A percentile compares a stretch with the other conserved stretches of the same genome.
phyloP scores from a whole-genome alignment of 1,284 basidiomycete species.

The Macrocystidia cucumis region DNA sequence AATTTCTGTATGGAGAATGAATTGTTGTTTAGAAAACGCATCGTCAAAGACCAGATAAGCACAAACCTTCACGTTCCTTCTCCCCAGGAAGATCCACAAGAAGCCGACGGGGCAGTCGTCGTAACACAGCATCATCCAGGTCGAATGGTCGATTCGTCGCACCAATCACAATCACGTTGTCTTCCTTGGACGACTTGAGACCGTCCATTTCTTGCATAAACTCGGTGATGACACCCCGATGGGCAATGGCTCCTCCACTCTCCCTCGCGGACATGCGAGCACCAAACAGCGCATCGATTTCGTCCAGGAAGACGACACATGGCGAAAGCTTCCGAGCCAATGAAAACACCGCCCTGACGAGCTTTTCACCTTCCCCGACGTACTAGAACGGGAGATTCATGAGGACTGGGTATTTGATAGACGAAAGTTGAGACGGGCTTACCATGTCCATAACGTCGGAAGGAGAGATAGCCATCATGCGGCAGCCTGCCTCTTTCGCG shows the following conservation, averaged over 20 bases:
- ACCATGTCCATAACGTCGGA: conserved; percentile 91
- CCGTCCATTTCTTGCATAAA: conserved; percentile 99
- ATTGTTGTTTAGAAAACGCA: conserved; percentile 5
- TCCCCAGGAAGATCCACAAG: conserved; percentile 82
- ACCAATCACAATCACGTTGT: conserved; percentile 87
- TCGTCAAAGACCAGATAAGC: background rate
- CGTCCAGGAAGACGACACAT: conserved; percentile 94
- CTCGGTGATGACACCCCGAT: conserved; percentile 82
- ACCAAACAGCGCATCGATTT: conserved; percentile 91
- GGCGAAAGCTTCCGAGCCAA: conserved; percentile 85
- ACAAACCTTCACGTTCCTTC: conserved; percentile 72
- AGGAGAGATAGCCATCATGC: conserved; percentile 81
- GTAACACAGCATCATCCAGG: conserved; percentile 78
- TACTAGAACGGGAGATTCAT: conserved; percentile 44
- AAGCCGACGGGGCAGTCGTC: conserved; percentile 76
- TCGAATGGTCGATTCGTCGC: conserved; percentile 91
- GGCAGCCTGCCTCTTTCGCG: conserved; percentile 85
- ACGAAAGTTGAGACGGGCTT: conserved; percentile 10
- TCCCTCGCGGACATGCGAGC: conserved; percentile 79
- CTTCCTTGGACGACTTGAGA: conserved; percentile 71
- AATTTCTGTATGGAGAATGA: conserved; percentile 53
- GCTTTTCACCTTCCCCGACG: conserved; percentile 92
- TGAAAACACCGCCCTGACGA: conserved; percentile 86
- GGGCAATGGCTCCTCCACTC: conserved; percentile 76
- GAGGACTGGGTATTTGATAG: conserved; percentile 1